Evolutionary conservation across 257 asterid genomes (phyloP).

Genomic region (Nicotiana benthamiana): DNA sequence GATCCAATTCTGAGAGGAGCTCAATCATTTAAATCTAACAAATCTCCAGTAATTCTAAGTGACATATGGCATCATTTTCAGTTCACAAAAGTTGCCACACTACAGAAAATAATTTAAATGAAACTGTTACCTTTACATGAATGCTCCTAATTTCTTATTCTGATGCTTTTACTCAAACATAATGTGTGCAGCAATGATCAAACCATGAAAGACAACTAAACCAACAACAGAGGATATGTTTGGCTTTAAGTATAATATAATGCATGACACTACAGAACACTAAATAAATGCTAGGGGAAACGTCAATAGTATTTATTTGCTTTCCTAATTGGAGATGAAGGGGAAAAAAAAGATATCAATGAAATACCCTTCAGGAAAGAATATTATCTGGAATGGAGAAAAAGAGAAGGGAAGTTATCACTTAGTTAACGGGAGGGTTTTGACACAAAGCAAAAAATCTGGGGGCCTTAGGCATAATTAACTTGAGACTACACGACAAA

Average conservation of each 20-base stretch:
- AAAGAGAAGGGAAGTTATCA: too few species aligned
- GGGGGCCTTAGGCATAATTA: too few species aligned
- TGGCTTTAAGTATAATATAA: neutral
- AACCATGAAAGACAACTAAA: neutral
- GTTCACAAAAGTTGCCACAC: neutral
- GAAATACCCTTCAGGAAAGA: too few species aligned
- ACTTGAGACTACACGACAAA: too few species aligned
- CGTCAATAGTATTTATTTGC: too few species aligned
- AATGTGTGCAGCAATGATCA: neutral
- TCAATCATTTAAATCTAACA: neutral
- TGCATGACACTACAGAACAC: neutral
- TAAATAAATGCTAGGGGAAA: too few species aligned
- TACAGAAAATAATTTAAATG: neutral
- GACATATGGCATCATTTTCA: neutral
- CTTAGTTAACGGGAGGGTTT: too few species aligned
- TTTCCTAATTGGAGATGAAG: too few species aligned
- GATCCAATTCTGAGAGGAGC: neutral
- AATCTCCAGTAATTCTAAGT: neutral
- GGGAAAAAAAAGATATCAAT: too few species aligned
- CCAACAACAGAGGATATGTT: too few species aligned
- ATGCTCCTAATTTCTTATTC: slow-evolving; percentile 1
- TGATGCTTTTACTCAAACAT: neutral
- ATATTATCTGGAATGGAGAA: too few species aligned
- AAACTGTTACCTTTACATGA: neutral
- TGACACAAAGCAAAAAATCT: too few species aligned